These are phyloP conservation scores for Gossypium mustelinum DNA, from an alignment of 345 rosid genomes.

Conservation along the genomic window DNA sequence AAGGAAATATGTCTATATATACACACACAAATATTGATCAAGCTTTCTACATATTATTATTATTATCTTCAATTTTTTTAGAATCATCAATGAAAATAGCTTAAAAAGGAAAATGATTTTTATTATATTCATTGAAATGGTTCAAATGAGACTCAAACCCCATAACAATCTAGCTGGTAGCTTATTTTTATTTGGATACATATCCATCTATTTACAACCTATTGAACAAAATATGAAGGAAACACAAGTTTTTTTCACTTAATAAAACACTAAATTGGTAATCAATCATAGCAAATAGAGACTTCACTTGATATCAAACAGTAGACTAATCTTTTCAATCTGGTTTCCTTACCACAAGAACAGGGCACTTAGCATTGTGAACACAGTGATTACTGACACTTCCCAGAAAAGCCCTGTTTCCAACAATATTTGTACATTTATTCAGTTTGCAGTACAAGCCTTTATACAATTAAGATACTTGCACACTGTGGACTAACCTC, in stretches of 20 bases:
- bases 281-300: not conserved
- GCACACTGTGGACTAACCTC: conserved; percentile 37
- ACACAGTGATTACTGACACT: conserved; percentile 44
- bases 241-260: not conserved
- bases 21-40: too few species aligned
- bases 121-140: too few species aligned
- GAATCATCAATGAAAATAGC: too few species aligned
- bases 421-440: not conserved
- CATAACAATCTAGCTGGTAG: not conserved
- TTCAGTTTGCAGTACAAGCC: not conserved
- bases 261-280: not conserved
- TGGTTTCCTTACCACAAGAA: conserved; percentile 46
- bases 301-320: not conserved
- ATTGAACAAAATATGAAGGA: not conserved
- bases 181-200: not conserved
- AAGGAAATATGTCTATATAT: too few species aligned
- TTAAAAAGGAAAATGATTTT: too few species aligned
- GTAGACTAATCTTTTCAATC: not conserved
- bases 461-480: not conserved
- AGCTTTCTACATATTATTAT: too few species aligned
- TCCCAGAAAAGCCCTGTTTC: conserved; percentile 41
- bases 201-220: not conserved
- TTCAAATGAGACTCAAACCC: not conserved
- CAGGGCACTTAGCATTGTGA: conserved; percentile 43
- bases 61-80: too few species aligned